phyloP scores from a whole-genome alignment of 2,329 filamentous ascomycete genomes.

The Aspergillus oerlinghausenensis region DNA sequence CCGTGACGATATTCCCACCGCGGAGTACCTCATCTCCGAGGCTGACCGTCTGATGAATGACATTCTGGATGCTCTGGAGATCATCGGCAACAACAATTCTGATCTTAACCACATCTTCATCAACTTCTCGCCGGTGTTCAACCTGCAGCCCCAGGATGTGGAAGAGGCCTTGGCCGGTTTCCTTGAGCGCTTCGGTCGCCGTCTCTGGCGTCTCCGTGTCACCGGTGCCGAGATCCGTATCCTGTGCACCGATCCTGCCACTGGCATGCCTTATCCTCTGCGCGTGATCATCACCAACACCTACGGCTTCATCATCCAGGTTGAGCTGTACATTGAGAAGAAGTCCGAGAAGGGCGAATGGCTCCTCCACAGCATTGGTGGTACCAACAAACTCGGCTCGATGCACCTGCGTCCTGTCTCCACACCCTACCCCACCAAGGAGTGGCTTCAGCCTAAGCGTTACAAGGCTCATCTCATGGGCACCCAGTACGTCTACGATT shows the following conservation, averaged over 20 bases:
- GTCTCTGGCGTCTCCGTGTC: conserved; percentile 93
- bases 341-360: conserved; percentile 98
- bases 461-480: conserved; percentile 99
- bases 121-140: conserved; percentile 98
- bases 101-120: conserved; percentile 99
- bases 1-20: conserved; percentile 95
- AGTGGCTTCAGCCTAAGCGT: conserved; percentile 95
- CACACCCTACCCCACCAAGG: conserved; percentile 95
- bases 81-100: conserved; percentile 98
- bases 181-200: conserved; percentile 90
- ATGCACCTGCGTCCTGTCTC: conserved; percentile 91
- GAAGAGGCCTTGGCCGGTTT: conserved; percentile 92
- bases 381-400: conserved; percentile 87
- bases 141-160: conserved; percentile 80
- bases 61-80: conserved; percentile 94
- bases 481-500: conserved; percentile 98
- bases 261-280: conserved; percentile 81
- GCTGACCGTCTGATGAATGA: conserved; percentile 95
- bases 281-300: conserved; percentile 98
- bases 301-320: conserved; percentile 93
- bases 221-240: conserved; percentile 98
- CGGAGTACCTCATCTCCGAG: conserved; percentile 96
- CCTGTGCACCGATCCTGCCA: conserved; percentile 85
- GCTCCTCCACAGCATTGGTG: conserved; percentile 97
- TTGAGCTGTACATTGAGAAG: conserved; percentile 95